Evolutionary conservation across 441 rosid genomes (phyloP).

Genomic region (Omphalea diandra): DNA sequence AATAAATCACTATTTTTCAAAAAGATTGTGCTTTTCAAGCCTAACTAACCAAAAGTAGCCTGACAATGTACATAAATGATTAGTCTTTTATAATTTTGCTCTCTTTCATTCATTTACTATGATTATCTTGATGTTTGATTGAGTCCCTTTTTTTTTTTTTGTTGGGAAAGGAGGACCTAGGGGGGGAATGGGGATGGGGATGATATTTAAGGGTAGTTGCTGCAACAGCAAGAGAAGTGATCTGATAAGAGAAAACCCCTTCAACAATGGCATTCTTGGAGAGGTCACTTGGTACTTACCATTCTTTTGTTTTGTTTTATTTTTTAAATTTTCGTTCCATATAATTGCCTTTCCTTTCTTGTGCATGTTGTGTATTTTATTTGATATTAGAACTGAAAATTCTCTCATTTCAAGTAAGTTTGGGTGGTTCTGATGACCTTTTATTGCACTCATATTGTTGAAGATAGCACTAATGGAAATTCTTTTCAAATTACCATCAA

Average conservation of each 20-base stretch:
- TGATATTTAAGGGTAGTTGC: background rate
- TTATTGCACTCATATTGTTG: background rate
- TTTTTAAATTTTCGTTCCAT: background rate
- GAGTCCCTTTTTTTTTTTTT: too few species aligned
- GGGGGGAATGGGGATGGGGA: too few species aligned
- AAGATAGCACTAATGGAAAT: background rate
- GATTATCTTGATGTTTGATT: too few species aligned
- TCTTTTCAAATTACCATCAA: background rate
- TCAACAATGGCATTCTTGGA: constrained; percentile 19
- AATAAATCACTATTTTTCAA: too few species aligned
- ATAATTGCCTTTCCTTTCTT: too few species aligned
- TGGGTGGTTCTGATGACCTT: background rate
- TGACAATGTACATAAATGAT: too few species aligned
- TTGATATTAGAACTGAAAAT: too few species aligned
- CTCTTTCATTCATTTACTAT: too few species aligned
- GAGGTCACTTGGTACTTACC: constrained; percentile 17
- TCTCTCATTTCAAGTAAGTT: background rate
- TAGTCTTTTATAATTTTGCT: too few species aligned
- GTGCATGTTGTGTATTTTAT: background rate
- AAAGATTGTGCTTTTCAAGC: too few species aligned
- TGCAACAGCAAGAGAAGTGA: background rate
- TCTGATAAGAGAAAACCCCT: background rate
- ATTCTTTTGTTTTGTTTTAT: background rate
- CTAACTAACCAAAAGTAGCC: too few species aligned
- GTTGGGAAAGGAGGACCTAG: too few species aligned